These are phyloP conservation scores for Juncus inflexus DNA, from an alignment of 176 grass and related monocot species.

Conservation along the genomic window DNA sequence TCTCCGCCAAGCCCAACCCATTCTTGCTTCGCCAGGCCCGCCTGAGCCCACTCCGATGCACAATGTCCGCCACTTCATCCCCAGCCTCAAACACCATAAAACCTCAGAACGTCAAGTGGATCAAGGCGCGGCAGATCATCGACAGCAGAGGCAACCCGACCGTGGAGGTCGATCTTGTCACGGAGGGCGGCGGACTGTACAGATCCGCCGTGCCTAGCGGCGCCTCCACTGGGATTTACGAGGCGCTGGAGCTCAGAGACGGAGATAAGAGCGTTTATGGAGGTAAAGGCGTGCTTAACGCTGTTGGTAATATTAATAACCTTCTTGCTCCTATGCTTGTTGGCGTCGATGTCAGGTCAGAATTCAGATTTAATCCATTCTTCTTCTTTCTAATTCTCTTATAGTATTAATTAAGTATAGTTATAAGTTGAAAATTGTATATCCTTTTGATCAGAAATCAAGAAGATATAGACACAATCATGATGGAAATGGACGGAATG, in stretches of 20 bases:
- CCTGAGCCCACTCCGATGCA: constrained; percentile 29
- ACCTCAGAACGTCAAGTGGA: constrained; percentile 48
- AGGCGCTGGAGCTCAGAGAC: constrained; percentile 86
- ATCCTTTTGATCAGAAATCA: constrained; percentile 63
- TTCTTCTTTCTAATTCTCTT: not conserved
- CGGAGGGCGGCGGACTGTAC: constrained; percentile 52
- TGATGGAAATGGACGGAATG: constrained; percentile 96
- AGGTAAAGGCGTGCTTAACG: constrained; percentile 82
- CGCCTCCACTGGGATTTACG: constrained; percentile 92
- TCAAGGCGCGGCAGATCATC: constrained; percentile 93
- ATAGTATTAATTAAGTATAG: not conserved
- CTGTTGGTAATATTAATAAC: constrained; percentile 88
- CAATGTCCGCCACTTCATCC: constrained; percentile 18
- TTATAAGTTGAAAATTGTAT: not conserved
- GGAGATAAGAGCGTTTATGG: constrained; percentile 81
- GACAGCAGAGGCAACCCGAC: constrained; percentile 97
- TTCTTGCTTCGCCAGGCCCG: not conserved
- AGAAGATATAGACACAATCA: constrained; percentile 72
- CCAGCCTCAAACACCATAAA: constrained; percentile 4
- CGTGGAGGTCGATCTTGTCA: constrained; percentile 87
- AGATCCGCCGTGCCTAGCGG: constrained; percentile 91
- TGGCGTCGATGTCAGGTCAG: constrained; percentile 80
- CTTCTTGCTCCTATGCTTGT: constrained; percentile 75
- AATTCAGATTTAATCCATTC: constrained; percentile 25
- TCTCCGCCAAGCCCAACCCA: constrained; percentile 32